Base-by-base conservation (phyloP, 495 filamentous ascomycete genomes). In the Cetradonia linearis region DNA sequence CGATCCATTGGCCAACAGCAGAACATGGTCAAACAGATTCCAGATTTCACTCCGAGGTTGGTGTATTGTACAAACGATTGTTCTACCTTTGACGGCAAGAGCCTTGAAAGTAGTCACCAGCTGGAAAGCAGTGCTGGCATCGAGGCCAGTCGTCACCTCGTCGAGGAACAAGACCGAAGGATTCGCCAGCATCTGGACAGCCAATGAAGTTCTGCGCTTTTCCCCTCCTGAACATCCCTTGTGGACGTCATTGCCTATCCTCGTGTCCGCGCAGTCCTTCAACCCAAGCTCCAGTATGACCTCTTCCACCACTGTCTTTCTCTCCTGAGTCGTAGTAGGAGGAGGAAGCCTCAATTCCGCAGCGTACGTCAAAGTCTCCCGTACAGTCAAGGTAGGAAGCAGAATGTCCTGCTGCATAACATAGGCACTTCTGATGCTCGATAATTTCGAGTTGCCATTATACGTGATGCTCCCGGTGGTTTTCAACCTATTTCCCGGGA, bases 341-440 rank as follows among this genome's bases (percentile, higher is more conserved):
- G 82, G 76, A 0, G 85, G 83, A 4, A 89, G 73, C 27, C 86
- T 78, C 30, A 90, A 74, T 61, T 88, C 81, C 1, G 86, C 86
- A 20, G 86, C 81, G 64, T 88, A 88, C 34, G 69, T 76, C 46
- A 90, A 70, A 0, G 86, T 89, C 66, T 90, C 86, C 14, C 84
- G 75, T 25, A 90, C 86, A 1, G 86, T 88, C 37, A 90, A 68
- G 0, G 83, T 83, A 0, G 86, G 82, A 1, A 88, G 73, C 5
- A 89, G 71, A 46, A 87, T 76, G 69, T 90, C 86, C 55, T 89
- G 82, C 65, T 89, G 86, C 83, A 87, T 86, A 18, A 88, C 83
- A 70, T 88, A 89, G 61, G 86, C 83, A 62, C 82, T 82, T 31
- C 81, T 72, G 13, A 83, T 71, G 56, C 68, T 75, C 14, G 76